Base-by-base conservation (phyloP, 1,139 yeast species). In the Spathaspora sp. region DNA sequence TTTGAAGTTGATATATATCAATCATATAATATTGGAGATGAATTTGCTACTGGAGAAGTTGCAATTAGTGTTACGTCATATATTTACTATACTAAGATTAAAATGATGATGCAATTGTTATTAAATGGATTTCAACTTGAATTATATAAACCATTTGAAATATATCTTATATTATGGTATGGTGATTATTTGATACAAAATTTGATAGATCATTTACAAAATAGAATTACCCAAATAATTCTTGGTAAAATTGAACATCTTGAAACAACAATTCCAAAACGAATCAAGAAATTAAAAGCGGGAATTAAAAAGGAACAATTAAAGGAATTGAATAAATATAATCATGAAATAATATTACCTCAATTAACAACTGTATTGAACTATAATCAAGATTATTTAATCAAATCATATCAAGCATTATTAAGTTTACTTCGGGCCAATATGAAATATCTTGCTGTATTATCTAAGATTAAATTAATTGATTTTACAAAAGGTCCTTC, bases 121-220 rank as follows among this genome's bases (percentile, higher is more conserved):
- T 65, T 89, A 27, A 76, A 82, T 48, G 96, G 97, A 1, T 80
- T 90, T 56, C 93, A 87, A 56, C 72, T 89, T 39, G 89, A 88
- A 27, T 64, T 90, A 15, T 89, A 87, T 62, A 81, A 83, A 54
- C 72, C 78, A 1, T 86, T 86, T 76, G 98, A 93, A 62, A 70
- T 76, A 51, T 78, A 78, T 47, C 67, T 80, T 43, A 79, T 88
- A 67, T 85, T 81, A 63, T 86, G 93, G 88, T 83, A 84, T 58
- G 70, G 78, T 0, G 74, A 78, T 43, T 78, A 78, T 55, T 67
- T 90, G 38, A 57, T 80, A 2, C 77, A 76, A 43, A 68, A 76
- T 37, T 57, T 80, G 23, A 57, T 76, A 9, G 72, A 73, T 11
- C 82, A 84, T 51, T 56, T 87, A 10, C 59, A 63, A 4, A 74